These are phyloP conservation scores for Geotrichum macrosporum DNA, from an alignment of 1,139 yeast genomes.

Conservation along the genomic window DNA sequence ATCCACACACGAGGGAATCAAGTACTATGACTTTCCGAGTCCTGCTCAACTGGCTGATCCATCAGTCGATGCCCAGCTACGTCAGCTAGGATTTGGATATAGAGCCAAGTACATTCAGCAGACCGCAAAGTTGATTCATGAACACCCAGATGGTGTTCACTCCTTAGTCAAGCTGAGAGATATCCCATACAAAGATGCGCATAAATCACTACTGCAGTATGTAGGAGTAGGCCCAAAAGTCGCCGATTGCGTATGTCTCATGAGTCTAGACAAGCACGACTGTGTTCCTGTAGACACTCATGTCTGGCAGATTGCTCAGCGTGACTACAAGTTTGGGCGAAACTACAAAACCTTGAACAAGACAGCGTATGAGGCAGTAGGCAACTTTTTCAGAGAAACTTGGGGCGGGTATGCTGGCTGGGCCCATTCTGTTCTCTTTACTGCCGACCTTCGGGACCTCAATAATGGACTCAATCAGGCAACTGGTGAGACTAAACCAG, in stretches of 20 bases:
- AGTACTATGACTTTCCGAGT: slow-evolving; percentile 70
- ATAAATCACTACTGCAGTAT: slow-evolving; percentile 59
- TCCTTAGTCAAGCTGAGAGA: slow-evolving; percentile 38
- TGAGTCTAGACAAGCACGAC: slow-evolving; percentile 86
- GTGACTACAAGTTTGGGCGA: slow-evolving; percentile 64
- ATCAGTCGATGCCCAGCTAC: slow-evolving; percentile 43
- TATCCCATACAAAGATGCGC: slow-evolving; percentile 53
- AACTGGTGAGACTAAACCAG: neutral
- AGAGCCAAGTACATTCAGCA: slow-evolving; percentile 81
- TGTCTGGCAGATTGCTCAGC: slow-evolving; percentile 83
- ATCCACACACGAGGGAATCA: slow-evolving; percentile 51
- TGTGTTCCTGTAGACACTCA: slow-evolving; percentile 96
- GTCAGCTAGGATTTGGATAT: slow-evolving; percentile 80
- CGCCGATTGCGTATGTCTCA: slow-evolving; percentile 89
- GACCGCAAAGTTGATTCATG: slow-evolving; percentile 57
- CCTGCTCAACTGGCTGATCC: slow-evolving; percentile 50
- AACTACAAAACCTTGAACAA: slow-evolving; percentile 47
- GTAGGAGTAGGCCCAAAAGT: slow-evolving; percentile 97
- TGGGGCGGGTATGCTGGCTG: slow-evolving; percentile 97
- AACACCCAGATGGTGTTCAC: slow-evolving; percentile 27
- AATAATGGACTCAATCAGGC: slow-evolving; percentile 46
- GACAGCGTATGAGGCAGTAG: slow-evolving; percentile 57
- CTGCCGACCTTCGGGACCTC: slow-evolving; percentile 69
- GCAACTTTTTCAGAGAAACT: slow-evolving; percentile 55
- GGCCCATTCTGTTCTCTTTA: slow-evolving; percentile 92